phyloP scores from a whole-genome alignment of 2,329 filamentous ascomycete genomes.

The Claviceps digitariae region DNA sequence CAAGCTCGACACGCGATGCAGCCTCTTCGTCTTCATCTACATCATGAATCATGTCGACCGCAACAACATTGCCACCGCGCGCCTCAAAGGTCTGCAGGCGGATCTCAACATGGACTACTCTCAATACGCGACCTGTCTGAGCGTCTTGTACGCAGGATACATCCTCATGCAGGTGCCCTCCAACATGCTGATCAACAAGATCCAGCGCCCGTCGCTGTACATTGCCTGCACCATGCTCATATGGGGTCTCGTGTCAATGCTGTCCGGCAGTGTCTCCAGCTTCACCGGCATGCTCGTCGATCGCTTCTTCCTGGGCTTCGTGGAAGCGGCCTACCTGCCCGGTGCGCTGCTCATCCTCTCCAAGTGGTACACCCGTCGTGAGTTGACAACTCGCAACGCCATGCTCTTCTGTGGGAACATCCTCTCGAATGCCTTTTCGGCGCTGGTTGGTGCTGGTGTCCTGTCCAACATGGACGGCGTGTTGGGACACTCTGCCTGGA shows the following conservation, averaged over 20 bases:
- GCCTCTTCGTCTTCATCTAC: constrained; percentile 59
- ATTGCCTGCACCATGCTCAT: constrained; percentile 38
- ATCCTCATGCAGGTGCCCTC: constrained; percentile 50
- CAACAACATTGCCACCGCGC: constrained; percentile 55
- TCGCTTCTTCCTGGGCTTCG: constrained; percentile 47
- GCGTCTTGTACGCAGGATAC: constrained; percentile 54
- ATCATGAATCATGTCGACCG: constrained; percentile 60
- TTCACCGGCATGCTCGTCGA: constrained; percentile 41
- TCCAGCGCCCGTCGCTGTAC: constrained; percentile 36
- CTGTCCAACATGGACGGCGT: constrained; percentile 43
- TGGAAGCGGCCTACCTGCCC: constrained; percentile 52
- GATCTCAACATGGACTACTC: constrained; percentile 42
- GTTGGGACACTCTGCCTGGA: constrained; percentile 41
- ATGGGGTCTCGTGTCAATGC: constrained; percentile 47
- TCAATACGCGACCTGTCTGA: constrained; percentile 50
- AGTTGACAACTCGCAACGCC: constrained; percentile 40
- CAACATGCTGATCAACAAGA: constrained; percentile 44
- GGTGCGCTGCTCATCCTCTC: constrained; percentile 50
- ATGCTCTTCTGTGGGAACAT: constrained; percentile 47
- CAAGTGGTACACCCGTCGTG: constrained; percentile 52
- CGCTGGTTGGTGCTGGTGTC: constrained; percentile 44
- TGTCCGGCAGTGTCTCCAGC: constrained; percentile 36
- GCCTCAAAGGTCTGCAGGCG: constrained; percentile 48
- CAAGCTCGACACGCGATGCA: constrained; percentile 58
- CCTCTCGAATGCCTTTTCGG: constrained; percentile 46